These are phyloP conservation scores for Polygonum maritimum DNA, from an alignment of 148 eudicot species.

Conservation along the genomic window DNA sequence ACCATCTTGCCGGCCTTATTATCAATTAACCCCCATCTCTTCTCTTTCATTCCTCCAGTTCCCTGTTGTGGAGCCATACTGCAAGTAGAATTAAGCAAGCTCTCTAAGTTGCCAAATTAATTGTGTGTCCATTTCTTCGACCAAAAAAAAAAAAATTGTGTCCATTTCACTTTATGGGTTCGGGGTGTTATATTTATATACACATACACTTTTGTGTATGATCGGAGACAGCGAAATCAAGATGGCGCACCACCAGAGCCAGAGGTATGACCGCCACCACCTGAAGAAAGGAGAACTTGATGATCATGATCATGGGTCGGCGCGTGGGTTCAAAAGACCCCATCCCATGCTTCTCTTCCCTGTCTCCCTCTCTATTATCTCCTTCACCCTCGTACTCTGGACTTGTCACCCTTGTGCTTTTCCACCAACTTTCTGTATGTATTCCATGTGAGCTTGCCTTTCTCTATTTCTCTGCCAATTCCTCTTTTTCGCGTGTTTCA, in stretches of 20 bases:
- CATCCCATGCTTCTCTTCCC: not conserved
- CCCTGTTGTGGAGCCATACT: too few relatives aligned
- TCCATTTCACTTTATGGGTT: too few relatives aligned
- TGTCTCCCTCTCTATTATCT: not conserved
- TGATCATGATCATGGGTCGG: not conserved
- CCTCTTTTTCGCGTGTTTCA: not conserved
- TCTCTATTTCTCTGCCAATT: not conserved
- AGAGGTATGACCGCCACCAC: conserved; percentile 43
- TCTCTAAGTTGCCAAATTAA: too few relatives aligned
- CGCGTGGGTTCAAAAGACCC: not conserved
- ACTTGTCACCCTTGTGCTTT: not conserved
- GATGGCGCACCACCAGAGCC: conserved; percentile 74
- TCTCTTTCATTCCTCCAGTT: too few relatives aligned
- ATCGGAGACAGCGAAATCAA: not conserved
- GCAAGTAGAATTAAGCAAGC: too few relatives aligned
- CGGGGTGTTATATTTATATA: too few relatives aligned
- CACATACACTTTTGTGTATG: too few relatives aligned
- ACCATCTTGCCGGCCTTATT: too few relatives aligned
- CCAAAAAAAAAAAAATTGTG: too few relatives aligned
- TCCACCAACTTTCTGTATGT: not conserved
- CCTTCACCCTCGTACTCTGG: conserved; percentile 3
- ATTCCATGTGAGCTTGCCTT: not conserved
- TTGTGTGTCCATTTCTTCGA: too few relatives aligned
- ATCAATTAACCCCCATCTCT: too few relatives aligned
- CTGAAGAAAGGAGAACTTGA: conserved; percentile 34